Evolutionary conservation across 192 early-diverging fungal genomes (phyloP), one percentile per base, ranked within the genome.

Genomic region (Entomortierella lignicola): DNA sequence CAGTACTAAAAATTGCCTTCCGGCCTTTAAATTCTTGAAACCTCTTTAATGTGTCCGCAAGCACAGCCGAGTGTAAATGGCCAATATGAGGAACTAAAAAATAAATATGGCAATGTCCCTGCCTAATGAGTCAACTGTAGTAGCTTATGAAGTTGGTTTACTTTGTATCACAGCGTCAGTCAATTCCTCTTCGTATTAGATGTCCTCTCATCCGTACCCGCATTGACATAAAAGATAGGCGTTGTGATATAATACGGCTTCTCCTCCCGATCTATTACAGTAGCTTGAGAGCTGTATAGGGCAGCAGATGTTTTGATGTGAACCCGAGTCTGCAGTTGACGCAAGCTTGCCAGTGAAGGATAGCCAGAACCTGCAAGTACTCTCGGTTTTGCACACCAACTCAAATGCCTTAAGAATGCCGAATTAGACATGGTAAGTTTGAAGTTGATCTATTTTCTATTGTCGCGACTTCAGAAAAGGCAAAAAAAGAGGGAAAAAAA

Each of bases 191-290:
- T 47, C 26, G 52, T 18, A 54, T 17, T 8, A 2, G 2, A 54
- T 54, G 10, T 10, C 2, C 4, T 15, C n/a, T 54, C 26, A 15
- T 27, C 26, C 10, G 23, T 72, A 93, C 93, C 84, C 47, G 91
- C 88, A 84, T 95, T 95, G 13, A 92, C 93, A 82, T 95, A 95
- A 70, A 96, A 98, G 50, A 98, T 96, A 8, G 97, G 97, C 57
- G 96, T 92, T 1, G 91, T 93, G 54, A 94, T 86, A 57, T 88
- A 94, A 29, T 87, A 72, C n/a, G 85, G 83, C 30, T 86, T 85
- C n/a, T 77, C 57, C 26, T 55, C 54, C 25, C 15, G 61, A 43
- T 60, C 55, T 1, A 29, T 12, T 3, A 21, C 3, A 5, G 12
- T 1, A n/a, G 57, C 20, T 7, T 57, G 39, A 7, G 60, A 68